Conservation (phyloP, 2,329 filamentous ascomycete genomes). For the Cryphonectria radicalis region DNA sequence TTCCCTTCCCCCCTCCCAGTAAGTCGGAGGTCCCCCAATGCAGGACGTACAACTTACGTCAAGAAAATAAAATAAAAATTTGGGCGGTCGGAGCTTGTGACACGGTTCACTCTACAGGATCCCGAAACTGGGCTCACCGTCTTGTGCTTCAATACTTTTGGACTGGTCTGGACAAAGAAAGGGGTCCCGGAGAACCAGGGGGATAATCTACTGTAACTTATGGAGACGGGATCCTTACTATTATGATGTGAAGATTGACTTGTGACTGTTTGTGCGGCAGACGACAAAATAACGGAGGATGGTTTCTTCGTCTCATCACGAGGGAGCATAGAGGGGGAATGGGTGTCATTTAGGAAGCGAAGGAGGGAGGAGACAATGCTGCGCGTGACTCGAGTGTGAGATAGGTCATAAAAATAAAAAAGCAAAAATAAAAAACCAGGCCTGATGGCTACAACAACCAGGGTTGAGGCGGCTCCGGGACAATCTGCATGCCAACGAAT, state of each 20-base stretch:
- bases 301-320: no score
- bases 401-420: background rate
- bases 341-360: background rate
- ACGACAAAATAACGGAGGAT: background rate
- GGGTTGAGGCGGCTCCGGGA: background rate
- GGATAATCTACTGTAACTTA: background rate
- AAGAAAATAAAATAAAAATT: background rate
- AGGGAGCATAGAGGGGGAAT: background rate
- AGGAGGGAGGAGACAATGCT: background rate
- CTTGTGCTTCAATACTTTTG: background rate
- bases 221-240: background rate
- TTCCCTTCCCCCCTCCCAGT: slow-evolving; percentile 1
- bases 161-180: background rate
- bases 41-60: background rate
- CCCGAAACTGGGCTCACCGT: background rate
- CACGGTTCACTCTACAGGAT: background rate
- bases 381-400: background rate
- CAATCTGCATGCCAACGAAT: background rate
- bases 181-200: background rate
- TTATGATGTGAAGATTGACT: background rate
- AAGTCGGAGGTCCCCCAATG: background rate
- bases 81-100: background rate
- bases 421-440: background rate
- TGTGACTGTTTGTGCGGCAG: no score
- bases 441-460: background rate